Base-by-base conservation (phyloP, 495 filamentous ascomycete genomes). In the Aspergillus avenaceus region DNA sequence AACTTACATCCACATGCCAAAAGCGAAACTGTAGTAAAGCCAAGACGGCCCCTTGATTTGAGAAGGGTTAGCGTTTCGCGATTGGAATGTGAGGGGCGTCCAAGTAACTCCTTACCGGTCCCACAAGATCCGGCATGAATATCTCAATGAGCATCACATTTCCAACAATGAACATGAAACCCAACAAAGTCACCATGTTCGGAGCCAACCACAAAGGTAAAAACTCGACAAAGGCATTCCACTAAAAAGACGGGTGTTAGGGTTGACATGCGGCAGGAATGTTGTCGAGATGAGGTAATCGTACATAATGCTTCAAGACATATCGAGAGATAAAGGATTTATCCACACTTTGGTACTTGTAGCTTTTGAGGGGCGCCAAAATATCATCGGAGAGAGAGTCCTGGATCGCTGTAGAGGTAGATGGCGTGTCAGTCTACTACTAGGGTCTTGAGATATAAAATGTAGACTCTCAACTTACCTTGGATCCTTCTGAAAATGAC, bases 331-430 rank as follows among this genome's bases (percentile, higher is more conserved):
- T 85, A 46, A 84, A 81, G n/a, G 91, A 96, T 69, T 97, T 95
- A 76, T 98, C 93, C 62, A 98, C 91, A 62, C 85, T 85, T 59
- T 88, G 91, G 69, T 98, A 98, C 64, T 96, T 95, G 83, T 98
- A 98, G 22, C 82, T 83, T 68, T 92, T 93, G 54, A 98, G 84
- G 64, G 95, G 91, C 22, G 87, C 73, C 43, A 89, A 72, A 41
- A 82, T 79, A 51, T 88, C 82, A 43, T 88, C 84, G 8, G 84
- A 84, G 18, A 89, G 74, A 45, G 76, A 79, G 47, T 84, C 79
- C 59, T 80, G 76, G 60, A 73, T 75, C 68, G 73, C 76, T 70
- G n/a, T n/a, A n/a, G n/a, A n/a, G n/a, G n/a, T n/a, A 18, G 18
- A 29, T 19, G 5, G 9, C 9, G 19, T 18, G 32, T 4, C 32